A percentile compares a stretch with the other conserved stretches of the same genome.
Evolutionary conservation across 129 eudicot species (phyloP).

Genomic region (Logfia minima): DNA sequence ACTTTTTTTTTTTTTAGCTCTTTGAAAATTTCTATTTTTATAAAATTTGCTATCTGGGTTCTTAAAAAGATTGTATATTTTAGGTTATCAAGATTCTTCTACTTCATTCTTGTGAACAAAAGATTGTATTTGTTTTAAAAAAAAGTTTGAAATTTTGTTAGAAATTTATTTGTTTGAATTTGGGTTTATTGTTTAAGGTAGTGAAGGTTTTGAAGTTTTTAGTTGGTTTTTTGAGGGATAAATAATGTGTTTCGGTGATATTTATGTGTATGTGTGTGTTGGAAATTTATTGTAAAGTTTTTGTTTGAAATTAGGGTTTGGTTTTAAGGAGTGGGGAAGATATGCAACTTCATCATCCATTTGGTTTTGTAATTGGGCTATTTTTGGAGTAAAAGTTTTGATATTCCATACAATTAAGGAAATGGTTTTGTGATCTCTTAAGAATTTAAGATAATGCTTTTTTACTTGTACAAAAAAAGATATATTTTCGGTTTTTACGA

Average conservation of each 20-base stretch:
- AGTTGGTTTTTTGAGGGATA: constrained; percentile 5
- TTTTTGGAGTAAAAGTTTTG: neutral
- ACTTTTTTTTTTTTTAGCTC: neutral
- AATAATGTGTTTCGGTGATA: constrained; percentile 21
- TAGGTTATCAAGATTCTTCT: neutral
- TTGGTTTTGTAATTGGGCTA: constrained; percentile 16
- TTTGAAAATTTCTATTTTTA: neutral
- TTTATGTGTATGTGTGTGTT: neutral
- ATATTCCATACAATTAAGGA: constrained; percentile 1
- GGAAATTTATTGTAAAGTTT: neutral
- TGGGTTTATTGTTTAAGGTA: constrained; percentile 11
- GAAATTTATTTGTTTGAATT: neutral
- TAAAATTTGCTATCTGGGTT: constrained; percentile 4
- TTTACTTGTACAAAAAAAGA: neutral
- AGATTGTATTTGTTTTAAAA: neutral
- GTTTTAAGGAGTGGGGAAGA: constrained; percentile 30
- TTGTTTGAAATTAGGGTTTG: constrained; percentile 28
- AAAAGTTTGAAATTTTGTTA: neutral
- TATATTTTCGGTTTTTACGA: no score
- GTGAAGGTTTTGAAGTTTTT: neutral
- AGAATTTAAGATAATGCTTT: neutral
- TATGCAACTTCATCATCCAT: constrained; percentile 2
- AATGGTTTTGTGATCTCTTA: neutral
- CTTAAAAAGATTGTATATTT: constrained; percentile 7
- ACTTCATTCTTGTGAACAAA: neutral